Base-by-base conservation (phyloP, 1,139 yeast species). In the Blastobotrys capitulatus region DNA sequence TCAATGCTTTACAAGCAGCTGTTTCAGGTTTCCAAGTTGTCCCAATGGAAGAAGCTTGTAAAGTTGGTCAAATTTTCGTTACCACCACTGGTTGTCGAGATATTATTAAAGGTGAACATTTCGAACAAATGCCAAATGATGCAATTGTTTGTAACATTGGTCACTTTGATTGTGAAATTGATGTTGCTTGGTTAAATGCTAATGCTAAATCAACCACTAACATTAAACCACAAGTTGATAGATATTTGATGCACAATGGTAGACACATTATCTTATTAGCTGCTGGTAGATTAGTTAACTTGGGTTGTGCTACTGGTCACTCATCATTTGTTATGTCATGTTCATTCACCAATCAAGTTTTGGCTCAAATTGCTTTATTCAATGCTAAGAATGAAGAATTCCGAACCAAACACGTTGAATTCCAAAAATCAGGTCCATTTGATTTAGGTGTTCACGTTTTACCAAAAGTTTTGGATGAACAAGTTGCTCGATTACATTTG, bases 301-400 rank as follows among this genome's bases (percentile, higher is more conserved):
- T 92, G 74, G 99, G 99, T 67, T 94, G 98, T 79, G 99, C 98
- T 72, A 94, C 98, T 69, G 99, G 99, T 71, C 99, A 92, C 82
- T 86, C 98, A 54, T 89, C 97, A 49, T 92, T 92, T 71, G 98
- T 92, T 71, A 92, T 92, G 99, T 90, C 97, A 59, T 92, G 98
- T 80, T 92, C 98, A 54, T 92, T 92, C 95, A 88, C 97, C 65
- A 92, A 92, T 86, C 99, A 92, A 79, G 98, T 92, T 60, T 82
- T 92, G 73, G 99, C 99, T 65, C 99, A 92, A 81, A 90, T 94
- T 68, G 99, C 98, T 68, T 80, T 92, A 70, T 92, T 79, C 95
- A 92, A 90, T 75, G 83, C 95, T 66, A 70, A 85, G 58, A 90
- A 92, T 76, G 77, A 72, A 57, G 82, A 71, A 59, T 92, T 92